These are phyloP conservation scores for Lecanicillium sp. DNA, from an alignment of 2,329 filamentous ascomycete species.

Conservation along the genomic window DNA sequence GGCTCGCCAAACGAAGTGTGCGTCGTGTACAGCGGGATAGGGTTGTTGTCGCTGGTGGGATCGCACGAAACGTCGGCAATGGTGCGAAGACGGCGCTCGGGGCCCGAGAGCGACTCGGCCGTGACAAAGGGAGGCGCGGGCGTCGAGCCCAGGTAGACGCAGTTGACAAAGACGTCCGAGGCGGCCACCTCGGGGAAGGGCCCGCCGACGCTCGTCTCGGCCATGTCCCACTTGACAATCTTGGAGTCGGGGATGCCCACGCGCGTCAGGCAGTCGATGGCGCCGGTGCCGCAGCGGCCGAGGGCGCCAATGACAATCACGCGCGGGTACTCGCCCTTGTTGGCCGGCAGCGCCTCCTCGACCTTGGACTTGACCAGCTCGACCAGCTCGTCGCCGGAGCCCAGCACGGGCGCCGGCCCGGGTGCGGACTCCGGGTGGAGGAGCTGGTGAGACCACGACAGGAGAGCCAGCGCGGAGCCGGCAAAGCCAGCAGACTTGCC, in stretches of 20 bases:
- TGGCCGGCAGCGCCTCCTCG: conserved; percentile 58
- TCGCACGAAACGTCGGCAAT: conserved; percentile 71
- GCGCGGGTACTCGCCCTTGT: conserved; percentile 59
- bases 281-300: conserved; percentile 79
- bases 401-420: conserved; percentile 25
- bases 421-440: conserved; percentile 55
- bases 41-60: conserved; percentile 60
- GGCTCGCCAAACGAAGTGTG: conserved; percentile 79
- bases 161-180: conserved; percentile 71
- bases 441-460: conserved; percentile 80
- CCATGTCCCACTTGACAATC: conserved; percentile 65
- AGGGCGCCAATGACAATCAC: conserved; percentile 79
- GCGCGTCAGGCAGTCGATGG: conserved; percentile 69
- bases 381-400: conserved; percentile 8
- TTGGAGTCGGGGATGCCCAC: conserved; percentile 44
- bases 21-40: conserved; percentile 67
- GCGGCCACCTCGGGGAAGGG: conserved; percentile 70
- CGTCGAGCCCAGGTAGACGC: conserved; percentile 63
- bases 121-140: conserved; percentile 62
- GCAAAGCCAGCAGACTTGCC: conserved; percentile 72
- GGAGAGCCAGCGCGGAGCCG: conserved; percentile 63
- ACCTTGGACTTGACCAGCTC: conserved; percentile 54
- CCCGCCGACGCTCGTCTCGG: conserved; percentile 64
- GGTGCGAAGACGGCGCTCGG: conserved; percentile 64
- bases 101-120: conserved; percentile 45